Percentiles rank a stretch among this genome's conserved stretches.
phyloP scores from a whole-genome alignment of 1,139 yeast genomes.

The Lodderomyces jiufengensis region DNA sequence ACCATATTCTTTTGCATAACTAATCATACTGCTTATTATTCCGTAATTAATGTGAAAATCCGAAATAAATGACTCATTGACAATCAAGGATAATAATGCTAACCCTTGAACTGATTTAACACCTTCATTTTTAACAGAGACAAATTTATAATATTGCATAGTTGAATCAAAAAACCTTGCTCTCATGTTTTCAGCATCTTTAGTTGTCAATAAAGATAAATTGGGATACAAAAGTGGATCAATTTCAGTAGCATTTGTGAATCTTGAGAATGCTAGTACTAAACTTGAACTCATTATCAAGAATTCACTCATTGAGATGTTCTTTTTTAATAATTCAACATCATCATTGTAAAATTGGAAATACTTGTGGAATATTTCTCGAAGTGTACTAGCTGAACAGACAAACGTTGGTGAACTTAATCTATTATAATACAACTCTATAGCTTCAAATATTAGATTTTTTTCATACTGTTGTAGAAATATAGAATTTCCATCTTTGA shows the following conservation, averaged over 20 bases:
- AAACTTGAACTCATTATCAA: slow-evolving; percentile 18
- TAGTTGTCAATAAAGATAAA: slow-evolving; percentile 6
- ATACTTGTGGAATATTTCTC: slow-evolving; percentile 13
- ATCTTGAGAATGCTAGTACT: slow-evolving; percentile 13
- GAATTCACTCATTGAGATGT: slow-evolving; percentile 12
- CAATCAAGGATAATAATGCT: slow-evolving; percentile 19
- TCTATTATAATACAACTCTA: slow-evolving; percentile 10
- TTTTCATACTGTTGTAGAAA: slow-evolving; percentile 9
- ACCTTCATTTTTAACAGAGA: slow-evolving; percentile 19
- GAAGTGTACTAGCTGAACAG: slow-evolving; percentile 7
- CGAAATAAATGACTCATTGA: slow-evolving; percentile 23
- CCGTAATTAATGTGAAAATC: slow-evolving; percentile 22
- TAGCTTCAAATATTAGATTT: slow-evolving; percentile 10
- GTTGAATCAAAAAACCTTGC: slow-evolving; percentile 18
- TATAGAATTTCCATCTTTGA: background rate
- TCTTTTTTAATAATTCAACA: slow-evolving; percentile 7
- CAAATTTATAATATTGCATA: slow-evolving; percentile 20
- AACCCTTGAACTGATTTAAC: slow-evolving; percentile 22
- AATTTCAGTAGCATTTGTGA: slow-evolving; percentile 5
- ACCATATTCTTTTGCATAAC: slow-evolving; percentile 22
- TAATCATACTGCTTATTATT: slow-evolving; percentile 19
- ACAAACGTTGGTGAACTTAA: slow-evolving; percentile 10
- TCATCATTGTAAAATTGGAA: slow-evolving; percentile 1
- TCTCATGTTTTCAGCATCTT: slow-evolving; percentile 6
- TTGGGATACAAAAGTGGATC: slow-evolving; percentile 8